Percentiles rank a stretch among this genome's conserved stretches.
Evolutionary conservation across 306 rosid species (phyloP).

Genomic region (Prunus mira): DNA sequence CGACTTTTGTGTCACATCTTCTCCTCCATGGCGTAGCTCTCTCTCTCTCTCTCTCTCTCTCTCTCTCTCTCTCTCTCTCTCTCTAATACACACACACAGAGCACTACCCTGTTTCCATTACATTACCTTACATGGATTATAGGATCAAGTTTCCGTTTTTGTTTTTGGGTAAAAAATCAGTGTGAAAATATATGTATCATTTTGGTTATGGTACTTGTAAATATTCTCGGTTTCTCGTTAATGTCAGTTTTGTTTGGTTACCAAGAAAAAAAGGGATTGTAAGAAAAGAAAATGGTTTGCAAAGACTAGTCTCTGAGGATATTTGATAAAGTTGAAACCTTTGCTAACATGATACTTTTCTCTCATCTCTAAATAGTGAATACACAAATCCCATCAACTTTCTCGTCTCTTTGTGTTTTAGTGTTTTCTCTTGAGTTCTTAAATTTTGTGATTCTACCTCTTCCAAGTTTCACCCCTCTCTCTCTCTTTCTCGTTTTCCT

Average conservation of each 20-base stretch:
- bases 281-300: background rate
- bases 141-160: background rate
- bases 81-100: background rate
- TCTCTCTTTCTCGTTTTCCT: background rate
- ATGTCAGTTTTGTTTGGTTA: background rate
- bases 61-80: no score
- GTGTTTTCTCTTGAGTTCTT: no score
- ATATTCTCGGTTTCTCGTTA: background rate
- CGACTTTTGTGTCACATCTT: conserved; percentile 65
- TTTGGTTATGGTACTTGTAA: background rate
- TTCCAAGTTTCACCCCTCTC: no score
- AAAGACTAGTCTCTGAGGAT: background rate
- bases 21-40: conserved; percentile 71
- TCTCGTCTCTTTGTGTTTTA: background rate
- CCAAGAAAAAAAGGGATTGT: background rate
- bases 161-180: background rate
- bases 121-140: background rate
- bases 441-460: background rate
- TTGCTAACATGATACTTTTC: background rate
- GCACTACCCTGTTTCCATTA: background rate
- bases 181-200: no score
- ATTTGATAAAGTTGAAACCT: background rate
- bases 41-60: no score
- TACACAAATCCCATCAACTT: background rate
- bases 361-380: background rate